Evolutionary conservation across 257 asterid species (phyloP).

Genomic region (Craterostigma plantagineum): DNA sequence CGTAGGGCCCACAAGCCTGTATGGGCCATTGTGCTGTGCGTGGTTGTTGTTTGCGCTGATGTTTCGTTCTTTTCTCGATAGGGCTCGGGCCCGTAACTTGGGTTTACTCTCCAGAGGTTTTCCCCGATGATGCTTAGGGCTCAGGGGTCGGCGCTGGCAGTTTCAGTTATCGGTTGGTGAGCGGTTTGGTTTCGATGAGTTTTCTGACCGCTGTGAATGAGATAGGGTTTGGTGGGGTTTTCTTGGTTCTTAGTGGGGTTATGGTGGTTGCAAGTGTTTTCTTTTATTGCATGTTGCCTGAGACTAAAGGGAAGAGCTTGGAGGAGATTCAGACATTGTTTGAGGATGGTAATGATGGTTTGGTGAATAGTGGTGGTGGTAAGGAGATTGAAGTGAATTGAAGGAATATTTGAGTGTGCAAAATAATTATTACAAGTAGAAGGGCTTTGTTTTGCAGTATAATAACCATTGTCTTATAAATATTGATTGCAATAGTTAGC

Average conservation of each 20-base stretch:
- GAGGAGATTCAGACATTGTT: slow-evolving; percentile 53
- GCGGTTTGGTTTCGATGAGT: slow-evolving; percentile 56
- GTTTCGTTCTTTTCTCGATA: slow-evolving; percentile 69
- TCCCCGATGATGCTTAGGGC: slow-evolving; percentile 53
- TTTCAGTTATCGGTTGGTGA: slow-evolving; percentile 59
- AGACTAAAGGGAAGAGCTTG: slow-evolving; percentile 57
- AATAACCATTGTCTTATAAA: too few relatives aligned
- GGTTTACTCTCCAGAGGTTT: slow-evolving; percentile 64
- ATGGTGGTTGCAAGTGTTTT: slow-evolving; percentile 36
- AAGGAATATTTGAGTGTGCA: too few relatives aligned
- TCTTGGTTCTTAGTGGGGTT: slow-evolving; percentile 38
- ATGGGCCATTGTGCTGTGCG: slow-evolving; percentile 66
- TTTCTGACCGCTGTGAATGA: slow-evolving; percentile 35
- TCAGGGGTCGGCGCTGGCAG: slow-evolving; percentile 47
- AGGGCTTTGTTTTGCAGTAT: too few relatives aligned
- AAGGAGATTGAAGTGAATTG: too few relatives aligned
- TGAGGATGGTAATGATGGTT: too few relatives aligned
- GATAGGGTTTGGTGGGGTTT: slow-evolving; percentile 58
- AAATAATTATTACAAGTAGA: too few relatives aligned
- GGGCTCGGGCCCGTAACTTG: slow-evolving; percentile 85
- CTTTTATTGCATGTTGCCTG: slow-evolving; percentile 67
- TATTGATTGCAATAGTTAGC: too few relatives aligned
- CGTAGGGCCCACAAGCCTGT: slow-evolving; percentile 24
- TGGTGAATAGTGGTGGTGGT: too few relatives aligned
- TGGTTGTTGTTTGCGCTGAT: slow-evolving; percentile 46